These are phyloP conservation scores for Tetracladium setigerum DNA, from an alignment of 495 filamentous ascomycete species.

Conservation along the genomic window DNA sequence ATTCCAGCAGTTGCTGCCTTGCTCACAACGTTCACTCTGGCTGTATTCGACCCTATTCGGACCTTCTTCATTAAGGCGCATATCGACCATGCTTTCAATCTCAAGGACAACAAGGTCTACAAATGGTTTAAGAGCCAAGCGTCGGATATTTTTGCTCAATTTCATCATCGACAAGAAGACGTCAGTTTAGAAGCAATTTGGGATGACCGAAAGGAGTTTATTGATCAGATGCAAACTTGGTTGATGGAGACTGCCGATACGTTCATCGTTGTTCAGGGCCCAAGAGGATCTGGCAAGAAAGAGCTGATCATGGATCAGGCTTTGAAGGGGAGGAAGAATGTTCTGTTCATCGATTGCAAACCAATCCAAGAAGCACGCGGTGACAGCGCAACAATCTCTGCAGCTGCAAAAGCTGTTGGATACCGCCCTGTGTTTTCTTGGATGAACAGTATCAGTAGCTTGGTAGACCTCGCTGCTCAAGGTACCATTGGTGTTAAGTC, in stretches of 20 bases:
- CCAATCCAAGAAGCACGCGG: constrained; percentile 86
- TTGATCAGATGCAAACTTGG: constrained; percentile 78
- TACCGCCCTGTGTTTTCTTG: constrained; percentile 93
- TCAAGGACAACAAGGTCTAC: constrained; percentile 61
- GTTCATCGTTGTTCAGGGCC: constrained; percentile 91
- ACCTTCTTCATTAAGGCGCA: constrained; percentile 88
- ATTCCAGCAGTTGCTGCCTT: constrained; percentile 76
- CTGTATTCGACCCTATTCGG: constrained; percentile 85
- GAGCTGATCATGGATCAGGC: constrained; percentile 83
- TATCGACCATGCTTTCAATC: constrained; percentile 66
- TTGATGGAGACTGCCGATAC: constrained; percentile 80
- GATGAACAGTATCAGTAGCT: constrained; percentile 89
- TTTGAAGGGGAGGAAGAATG: constrained; percentile 66
- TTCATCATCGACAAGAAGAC: constrained; percentile 47
- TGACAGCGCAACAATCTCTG: constrained; percentile 77
- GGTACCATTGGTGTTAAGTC: constrained; percentile 91
- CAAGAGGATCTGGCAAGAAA: constrained; percentile 82
- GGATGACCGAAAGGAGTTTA: constrained; percentile 76
- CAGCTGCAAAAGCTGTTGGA: constrained; percentile 77
- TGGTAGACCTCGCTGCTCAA: constrained; percentile 87
- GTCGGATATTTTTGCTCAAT: constrained; percentile 58
- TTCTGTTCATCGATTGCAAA: constrained; percentile 90
- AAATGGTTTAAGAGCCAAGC: constrained; percentile 78
- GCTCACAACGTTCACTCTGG: constrained; percentile 76
- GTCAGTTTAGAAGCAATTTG: constrained; percentile 73